A percentile compares a stretch with the other conserved stretches of the same genome.
These are phyloP conservation scores for Xylariaceae sp. DNA, from an alignment of 2,329 filamentous ascomycete genomes.

Conservation along the genomic window DNA sequence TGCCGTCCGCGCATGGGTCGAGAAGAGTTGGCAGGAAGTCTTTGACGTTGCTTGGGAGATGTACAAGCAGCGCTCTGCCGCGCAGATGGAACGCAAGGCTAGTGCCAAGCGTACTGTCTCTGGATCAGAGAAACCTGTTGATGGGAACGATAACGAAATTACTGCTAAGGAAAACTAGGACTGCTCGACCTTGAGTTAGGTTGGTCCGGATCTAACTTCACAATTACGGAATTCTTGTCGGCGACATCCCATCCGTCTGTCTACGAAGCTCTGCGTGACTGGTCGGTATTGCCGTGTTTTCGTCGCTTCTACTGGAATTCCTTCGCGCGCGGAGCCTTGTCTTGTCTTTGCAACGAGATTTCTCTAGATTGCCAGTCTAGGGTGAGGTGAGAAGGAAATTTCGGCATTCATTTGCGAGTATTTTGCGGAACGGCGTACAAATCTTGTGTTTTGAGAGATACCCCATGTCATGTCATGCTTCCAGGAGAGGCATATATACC, in stretches of 20 bases:
- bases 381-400: too few species aligned
- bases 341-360: too few species aligned
- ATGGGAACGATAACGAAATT: too few species aligned
- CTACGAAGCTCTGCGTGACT: too few species aligned
- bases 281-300: too few species aligned
- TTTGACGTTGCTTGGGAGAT: neutral
- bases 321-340: too few species aligned
- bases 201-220: too few species aligned
- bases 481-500: neutral
- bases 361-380: too few species aligned
- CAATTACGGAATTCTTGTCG: too few species aligned
- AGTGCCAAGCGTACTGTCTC: constrained; percentile 19
- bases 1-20: constrained; percentile 51
- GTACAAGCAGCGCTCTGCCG: neutral
- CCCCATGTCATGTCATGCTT: constrained; percentile 2
- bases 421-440: neutral
- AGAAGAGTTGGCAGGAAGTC: constrained; percentile 40
- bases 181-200: too few species aligned
- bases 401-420: neutral
- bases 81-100: neutral
- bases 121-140: constrained; percentile 7
- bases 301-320: too few species aligned
- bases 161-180: neutral
- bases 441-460: neutral
- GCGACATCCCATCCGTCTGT: too few species aligned